Evolutionary conservation across 768 basidiomycete genomes (phyloP).

Genomic region (Tricholoma bakamatsutake): DNA sequence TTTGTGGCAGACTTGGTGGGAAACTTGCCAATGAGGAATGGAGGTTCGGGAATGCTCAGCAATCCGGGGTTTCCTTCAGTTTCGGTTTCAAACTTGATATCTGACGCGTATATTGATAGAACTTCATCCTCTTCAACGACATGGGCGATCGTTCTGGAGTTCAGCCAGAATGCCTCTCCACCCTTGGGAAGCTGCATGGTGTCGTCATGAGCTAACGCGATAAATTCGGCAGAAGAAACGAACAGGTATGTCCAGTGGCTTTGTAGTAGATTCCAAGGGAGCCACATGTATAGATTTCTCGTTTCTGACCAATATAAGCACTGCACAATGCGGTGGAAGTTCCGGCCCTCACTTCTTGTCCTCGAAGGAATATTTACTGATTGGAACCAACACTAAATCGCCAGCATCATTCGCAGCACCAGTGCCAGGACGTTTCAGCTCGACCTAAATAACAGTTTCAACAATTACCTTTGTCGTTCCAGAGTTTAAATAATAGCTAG

Average conservation of each 20-base stretch:
- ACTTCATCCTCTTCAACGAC: conserved; percentile 52
- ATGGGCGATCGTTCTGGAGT: conserved; percentile 62
- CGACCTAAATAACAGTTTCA: conserved; percentile 27
- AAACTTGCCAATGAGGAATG: conserved; percentile 54
- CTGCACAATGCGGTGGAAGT: not conserved
- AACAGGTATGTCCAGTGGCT: conserved; percentile 50
- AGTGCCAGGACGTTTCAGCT: conserved; percentile 59
- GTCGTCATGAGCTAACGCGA: not conserved
- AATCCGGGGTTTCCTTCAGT: conserved; percentile 16
- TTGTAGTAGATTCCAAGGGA: conserved; percentile 44
- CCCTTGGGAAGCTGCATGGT: conserved; percentile 48
- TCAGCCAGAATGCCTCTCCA: conserved; percentile 79
- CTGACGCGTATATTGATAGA: conserved; percentile 55
- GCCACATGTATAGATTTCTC: conserved; percentile 62
- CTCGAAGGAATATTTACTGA: conserved; percentile 65
- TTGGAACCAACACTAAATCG: conserved; percentile 60
- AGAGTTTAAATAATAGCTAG: not conserved
- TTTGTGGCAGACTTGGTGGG: conserved; percentile 64
- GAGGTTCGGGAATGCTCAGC: conserved; percentile 31
- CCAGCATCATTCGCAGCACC: conserved; percentile 66
- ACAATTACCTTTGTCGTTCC: not conserved
- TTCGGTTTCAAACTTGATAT: conserved; percentile 39
- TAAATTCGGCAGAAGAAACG: conserved; percentile 12
- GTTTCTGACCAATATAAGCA: conserved; percentile 39
- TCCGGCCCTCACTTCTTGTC: conserved; percentile 62